Conservation (phyloP, 345 rosid species). For the Populus tremula region DNA sequence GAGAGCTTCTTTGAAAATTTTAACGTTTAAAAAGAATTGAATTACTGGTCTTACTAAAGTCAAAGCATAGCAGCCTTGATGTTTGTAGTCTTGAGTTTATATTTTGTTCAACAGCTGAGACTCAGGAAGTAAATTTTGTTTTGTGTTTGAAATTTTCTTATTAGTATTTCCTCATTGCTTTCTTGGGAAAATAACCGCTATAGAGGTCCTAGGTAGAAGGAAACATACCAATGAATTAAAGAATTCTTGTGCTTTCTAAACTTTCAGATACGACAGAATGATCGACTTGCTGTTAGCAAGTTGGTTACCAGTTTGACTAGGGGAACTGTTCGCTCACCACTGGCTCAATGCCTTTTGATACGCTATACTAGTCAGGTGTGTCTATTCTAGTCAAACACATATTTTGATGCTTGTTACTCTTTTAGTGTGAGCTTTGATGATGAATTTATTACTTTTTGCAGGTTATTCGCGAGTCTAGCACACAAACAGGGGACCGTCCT, state of each 20-base stretch:
- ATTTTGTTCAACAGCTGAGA: not conserved
- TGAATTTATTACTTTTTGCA: conserved; percentile 25
- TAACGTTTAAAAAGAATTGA: not conserved
- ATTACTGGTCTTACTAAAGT: not conserved
- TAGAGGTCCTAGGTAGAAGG: not conserved
- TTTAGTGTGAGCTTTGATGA: not conserved
- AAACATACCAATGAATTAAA: not conserved
- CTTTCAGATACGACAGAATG: conserved; percentile 87
- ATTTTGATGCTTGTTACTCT: not conserved
- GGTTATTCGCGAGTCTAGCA: conserved; percentile 87
- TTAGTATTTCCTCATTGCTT: not conserved
- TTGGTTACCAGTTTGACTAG: conserved; percentile 87
- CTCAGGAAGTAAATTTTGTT: not conserved
- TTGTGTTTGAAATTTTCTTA: not conserved
- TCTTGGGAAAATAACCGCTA: not conserved
- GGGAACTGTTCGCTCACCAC: conserved; percentile 93
- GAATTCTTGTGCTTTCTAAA: not conserved
- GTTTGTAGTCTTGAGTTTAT: not conserved
- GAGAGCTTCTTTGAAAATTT: not conserved
- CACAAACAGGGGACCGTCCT: conserved; percentile 87
- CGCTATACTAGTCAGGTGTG: conserved; percentile 90
- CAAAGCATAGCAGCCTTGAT: not conserved
- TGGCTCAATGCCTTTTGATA: conserved; percentile 93
- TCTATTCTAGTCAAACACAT: conserved; percentile 6
- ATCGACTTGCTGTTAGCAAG: conserved; percentile 87